A percentile compares a stretch with the other conserved stretches of the same genome.
These are phyloP conservation scores for Adansonia grandidieri DNA, from an alignment of 441 rosid genomes.

Conservation along the genomic window DNA sequence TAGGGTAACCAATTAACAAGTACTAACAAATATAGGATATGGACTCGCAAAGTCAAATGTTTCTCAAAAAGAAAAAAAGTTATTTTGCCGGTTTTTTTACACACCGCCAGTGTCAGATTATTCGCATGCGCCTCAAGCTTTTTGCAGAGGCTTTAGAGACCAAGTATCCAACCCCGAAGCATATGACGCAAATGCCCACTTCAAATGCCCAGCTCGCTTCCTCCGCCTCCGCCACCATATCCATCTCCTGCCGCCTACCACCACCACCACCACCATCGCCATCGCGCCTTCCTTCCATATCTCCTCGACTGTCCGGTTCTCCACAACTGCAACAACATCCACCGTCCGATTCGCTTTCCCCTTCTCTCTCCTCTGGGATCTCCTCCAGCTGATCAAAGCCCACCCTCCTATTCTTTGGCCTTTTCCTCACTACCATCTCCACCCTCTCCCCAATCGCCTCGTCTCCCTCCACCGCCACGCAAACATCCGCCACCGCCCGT, in stretches of 20 bases:
- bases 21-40: not conserved
- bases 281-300: conserved; percentile 29
- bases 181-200: conserved; percentile 76
- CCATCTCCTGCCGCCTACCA: conserved; percentile 35
- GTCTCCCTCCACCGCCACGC: conserved; percentile 65
- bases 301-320: conserved; percentile 34
- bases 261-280: conserved; percentile 31
- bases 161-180: conserved; percentile 73
- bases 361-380: conserved; percentile 72
- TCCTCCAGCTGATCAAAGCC: conserved; percentile 53
- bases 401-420: conserved; percentile 28
- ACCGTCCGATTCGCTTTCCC: conserved; percentile 38
- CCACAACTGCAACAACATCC: conserved; percentile 40
- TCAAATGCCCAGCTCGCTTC: conserved; percentile 78
- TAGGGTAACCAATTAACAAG: not conserved
- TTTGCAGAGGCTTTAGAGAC: conserved; percentile 66
- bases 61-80: too few relatives aligned
- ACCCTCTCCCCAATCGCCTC: conserved; percentile 50
- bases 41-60: not conserved
- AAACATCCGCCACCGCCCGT: conserved; percentile 59
- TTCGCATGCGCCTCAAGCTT: conserved; percentile 44
- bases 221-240: conserved; percentile 43
- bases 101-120: conserved; percentile 16
- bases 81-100: not conserved
- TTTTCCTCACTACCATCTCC: conserved; percentile 38